Percentiles rank a stretch among this genome's conserved stretches.
Conservation (phyloP, 257 asterid species). For the Nicotiana tabacum region DNA sequence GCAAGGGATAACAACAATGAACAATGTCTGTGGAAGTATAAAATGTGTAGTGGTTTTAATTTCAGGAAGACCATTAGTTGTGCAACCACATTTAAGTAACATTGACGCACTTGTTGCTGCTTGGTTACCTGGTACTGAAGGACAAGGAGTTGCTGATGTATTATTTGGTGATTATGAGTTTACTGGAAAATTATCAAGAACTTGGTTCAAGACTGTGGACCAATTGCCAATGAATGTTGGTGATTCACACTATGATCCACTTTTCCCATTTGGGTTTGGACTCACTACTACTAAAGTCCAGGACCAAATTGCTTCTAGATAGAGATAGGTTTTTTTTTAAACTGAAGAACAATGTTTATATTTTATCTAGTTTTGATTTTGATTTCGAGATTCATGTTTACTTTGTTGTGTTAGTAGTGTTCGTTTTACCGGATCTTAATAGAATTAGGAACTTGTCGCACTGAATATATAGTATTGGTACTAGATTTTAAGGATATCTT, state of each 20-base stretch:
- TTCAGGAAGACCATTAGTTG: slow-evolving; percentile 50
- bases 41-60: slow-evolving; percentile 52
- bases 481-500: no score
- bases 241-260: slow-evolving; percentile 50
- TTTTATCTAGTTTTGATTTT: no score
- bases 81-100: slow-evolving; percentile 31
- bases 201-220: slow-evolving; percentile 55
- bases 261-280: slow-evolving; percentile 56
- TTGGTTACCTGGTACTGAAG: slow-evolving; percentile 70
- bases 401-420: no score
- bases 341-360: no score
- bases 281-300: slow-evolving; percentile 20
- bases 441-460: no score
- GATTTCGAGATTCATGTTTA: no score
- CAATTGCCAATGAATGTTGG: slow-evolving; percentile 64
- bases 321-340: background rate
- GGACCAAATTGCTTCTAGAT: background rate
- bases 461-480: no score
- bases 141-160: slow-evolving; percentile 56
- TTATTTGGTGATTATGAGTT: slow-evolving; percentile 54
- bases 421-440: no score
- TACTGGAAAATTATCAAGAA: slow-evolving; percentile 45
- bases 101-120: slow-evolving; percentile 64
- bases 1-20: slow-evolving; percentile 27
- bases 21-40: slow-evolving; percentile 32